Conservation (phyloP, 2,329 filamentous ascomycete species). For the Fusarium annulatum region DNA sequence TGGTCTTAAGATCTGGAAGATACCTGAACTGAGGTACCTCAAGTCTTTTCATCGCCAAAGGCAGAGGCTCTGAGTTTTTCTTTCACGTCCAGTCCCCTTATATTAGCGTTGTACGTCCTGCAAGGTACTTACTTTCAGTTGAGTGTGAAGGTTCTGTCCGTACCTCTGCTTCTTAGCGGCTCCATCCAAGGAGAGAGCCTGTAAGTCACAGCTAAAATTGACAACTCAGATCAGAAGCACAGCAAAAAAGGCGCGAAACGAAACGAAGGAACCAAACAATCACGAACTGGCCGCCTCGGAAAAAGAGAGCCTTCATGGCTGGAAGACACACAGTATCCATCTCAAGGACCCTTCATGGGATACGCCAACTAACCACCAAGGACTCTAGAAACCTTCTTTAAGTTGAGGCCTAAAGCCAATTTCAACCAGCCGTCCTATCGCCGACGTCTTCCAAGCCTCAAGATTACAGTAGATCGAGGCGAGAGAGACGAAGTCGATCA, state of each 20-base stretch:
- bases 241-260: not conserved
- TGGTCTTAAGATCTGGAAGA: not conserved
- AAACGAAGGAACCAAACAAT: not conserved
- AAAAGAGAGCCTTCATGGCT: not conserved
- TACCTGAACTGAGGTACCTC: not conserved
- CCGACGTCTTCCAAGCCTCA: constrained; percentile 4
- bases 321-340: not conserved
- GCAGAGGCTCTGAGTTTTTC: not conserved
- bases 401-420: constrained; percentile 30
- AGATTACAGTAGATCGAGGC: not conserved
- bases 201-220: constrained; percentile 6
- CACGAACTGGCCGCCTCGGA: constrained; percentile 4
- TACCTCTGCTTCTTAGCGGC: not conserved
- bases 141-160: not conserved
- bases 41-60: not conserved
- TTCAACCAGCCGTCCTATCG: constrained; percentile 24
- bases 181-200: not conserved
- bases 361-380: constrained; percentile 19
- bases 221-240: constrained; percentile 24
- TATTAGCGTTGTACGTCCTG: not conserved
- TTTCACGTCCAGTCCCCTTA: not conserved
- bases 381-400: constrained; percentile 16
- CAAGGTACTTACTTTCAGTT: not conserved
- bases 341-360: not conserved
- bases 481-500: not conserved